Conservation (phyloP, 169 alveolate genomes). For the Eimeria necatrix region DNA sequence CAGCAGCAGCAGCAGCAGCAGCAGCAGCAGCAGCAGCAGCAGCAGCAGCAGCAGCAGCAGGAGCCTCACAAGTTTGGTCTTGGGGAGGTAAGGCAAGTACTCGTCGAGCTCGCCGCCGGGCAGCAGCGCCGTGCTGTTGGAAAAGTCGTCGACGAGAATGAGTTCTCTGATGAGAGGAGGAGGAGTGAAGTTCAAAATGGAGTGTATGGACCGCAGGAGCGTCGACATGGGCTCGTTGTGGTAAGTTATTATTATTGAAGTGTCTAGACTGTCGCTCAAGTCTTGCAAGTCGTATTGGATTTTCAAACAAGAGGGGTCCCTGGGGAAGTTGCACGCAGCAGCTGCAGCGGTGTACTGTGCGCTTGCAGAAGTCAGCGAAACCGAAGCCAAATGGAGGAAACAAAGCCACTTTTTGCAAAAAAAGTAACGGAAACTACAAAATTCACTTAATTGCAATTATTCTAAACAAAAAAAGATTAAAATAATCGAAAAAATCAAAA, state of each 20-base stretch:
- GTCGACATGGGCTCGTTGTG: constrained; percentile 85
- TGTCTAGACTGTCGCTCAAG: constrained; percentile 77
- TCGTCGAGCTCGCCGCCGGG: constrained; percentile 83
- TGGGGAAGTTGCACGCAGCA: constrained; percentile 51
- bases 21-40: too few species aligned
- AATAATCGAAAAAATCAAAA: too few species aligned
- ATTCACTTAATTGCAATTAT: too few species aligned
- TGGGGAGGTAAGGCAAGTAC: constrained; percentile 80
- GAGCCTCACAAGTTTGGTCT: constrained; percentile 68
- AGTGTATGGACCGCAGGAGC: constrained; percentile 83
- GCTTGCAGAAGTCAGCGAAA: not conserved
- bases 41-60: not conserved
- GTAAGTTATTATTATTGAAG: constrained; percentile 80
- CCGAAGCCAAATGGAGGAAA: not conserved
- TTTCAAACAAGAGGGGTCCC: constrained; percentile 26
- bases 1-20: too few species aligned
- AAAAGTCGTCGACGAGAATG: constrained; percentile 80
- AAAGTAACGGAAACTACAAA: not conserved
- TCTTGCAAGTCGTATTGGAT: constrained; percentile 74
- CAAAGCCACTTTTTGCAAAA: not conserved
- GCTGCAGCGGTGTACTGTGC: not conserved
- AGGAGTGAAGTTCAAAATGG: constrained; percentile 84
- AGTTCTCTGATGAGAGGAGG: constrained; percentile 85
- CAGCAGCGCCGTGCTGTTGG: constrained; percentile 78
- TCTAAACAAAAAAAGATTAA: too few species aligned